Evolutionary conservation across 1,139 yeast genomes (phyloP), one percentile per base, ranked within the genome.

Genomic region (Taphrina communis): DNA sequence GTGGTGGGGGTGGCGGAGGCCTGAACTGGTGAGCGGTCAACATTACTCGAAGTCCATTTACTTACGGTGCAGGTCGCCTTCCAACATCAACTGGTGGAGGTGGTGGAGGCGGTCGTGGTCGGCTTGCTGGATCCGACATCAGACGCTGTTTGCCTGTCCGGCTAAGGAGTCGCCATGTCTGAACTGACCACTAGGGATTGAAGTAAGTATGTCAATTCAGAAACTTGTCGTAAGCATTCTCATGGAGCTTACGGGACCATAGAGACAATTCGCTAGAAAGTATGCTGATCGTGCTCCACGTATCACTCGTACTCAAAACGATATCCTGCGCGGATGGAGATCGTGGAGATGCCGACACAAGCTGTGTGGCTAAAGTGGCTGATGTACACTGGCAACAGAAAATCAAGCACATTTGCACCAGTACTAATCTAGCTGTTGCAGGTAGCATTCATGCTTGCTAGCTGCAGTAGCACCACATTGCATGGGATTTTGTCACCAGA

Each of bases 1-100:
- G 71, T 4, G 75, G 74, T 14, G 73, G 72, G 6, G 67, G 73
- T 48, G 69, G 38, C 1, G 48, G 48, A 12, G 48, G 48, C 8
- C 25, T 36, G 12, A 9, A 17, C 4, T 9, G 3, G 9, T 53
- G n/a, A 53, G 58, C 17, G 11, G 35, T 6, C 42, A 39, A 2
- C 42, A 39, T 14, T 39, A 39, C 14, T 39, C 42, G 31, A 25
- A 25, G 31, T 25, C 31, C 31, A 4, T 39, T 39, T 17, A 44
- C 48, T 56, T 41, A 56, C 60, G 60, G 60, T 19, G 46, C 44
- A 9, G 60, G 60, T 39, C 50, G 36, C n/a, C 11, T 31, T 12
- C 21, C 25, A 56, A 9, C 21, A 6, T 36, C 35, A 17, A 17
- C 42, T 11, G 58, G 42, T 6, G 58, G 58, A 7, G 42, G 58